Evolutionary conservation across 495 filamentous ascomycete species (phyloP).

Genomic region (Penicillium verhagenii): DNA sequence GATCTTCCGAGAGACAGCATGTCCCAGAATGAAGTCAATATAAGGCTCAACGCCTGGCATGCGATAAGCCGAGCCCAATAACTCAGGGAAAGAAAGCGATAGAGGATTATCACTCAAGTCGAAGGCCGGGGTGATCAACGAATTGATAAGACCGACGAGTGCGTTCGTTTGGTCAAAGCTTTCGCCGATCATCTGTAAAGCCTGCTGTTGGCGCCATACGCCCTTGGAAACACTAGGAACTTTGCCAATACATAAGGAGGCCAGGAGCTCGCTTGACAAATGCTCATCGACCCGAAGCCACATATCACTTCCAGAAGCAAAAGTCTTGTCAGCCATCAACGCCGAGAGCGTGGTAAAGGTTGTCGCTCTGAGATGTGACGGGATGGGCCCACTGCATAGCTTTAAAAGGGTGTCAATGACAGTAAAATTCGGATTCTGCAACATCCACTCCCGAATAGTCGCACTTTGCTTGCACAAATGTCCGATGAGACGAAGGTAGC

Average conservation of each 20-base stretch:
- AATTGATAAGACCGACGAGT: constrained; percentile 70
- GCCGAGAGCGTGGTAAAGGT: constrained; percentile 68
- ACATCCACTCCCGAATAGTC: constrained; percentile 64
- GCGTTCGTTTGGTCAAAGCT: constrained; percentile 80
- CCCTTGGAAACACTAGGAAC: constrained; percentile 12
- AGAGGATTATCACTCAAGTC: constrained; percentile 50
- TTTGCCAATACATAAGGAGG: background rate
- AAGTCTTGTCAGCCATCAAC: constrained; percentile 63
- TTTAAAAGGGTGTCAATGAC: constrained; percentile 66
- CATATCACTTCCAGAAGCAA: constrained; percentile 57
- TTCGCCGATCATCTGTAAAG: constrained; percentile 58
- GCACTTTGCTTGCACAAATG: constrained; percentile 70
- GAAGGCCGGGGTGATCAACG: constrained; percentile 61
- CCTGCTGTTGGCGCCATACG: constrained; percentile 45
- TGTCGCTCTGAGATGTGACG: constrained; percentile 71
- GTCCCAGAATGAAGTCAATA: constrained; percentile 81
- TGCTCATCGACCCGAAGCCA: constrained; percentile 74
- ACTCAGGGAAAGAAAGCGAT: constrained; percentile 82
- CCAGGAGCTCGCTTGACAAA: constrained; percentile 48
- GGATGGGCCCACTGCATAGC: constrained; percentile 65
- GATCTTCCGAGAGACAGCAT: constrained; percentile 63
- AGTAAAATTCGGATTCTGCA: constrained; percentile 60
- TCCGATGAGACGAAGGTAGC: constrained; percentile 82
- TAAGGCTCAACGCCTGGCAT: constrained; percentile 89
- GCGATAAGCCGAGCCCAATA: constrained; percentile 73